A percentile compares a stretch with the other conserved stretches of the same genome.
These are phyloP conservation scores for Tricholoma hemisulphureum DNA, from an alignment of 768 basidiomycete genomes.

Conservation along the genomic window DNA sequence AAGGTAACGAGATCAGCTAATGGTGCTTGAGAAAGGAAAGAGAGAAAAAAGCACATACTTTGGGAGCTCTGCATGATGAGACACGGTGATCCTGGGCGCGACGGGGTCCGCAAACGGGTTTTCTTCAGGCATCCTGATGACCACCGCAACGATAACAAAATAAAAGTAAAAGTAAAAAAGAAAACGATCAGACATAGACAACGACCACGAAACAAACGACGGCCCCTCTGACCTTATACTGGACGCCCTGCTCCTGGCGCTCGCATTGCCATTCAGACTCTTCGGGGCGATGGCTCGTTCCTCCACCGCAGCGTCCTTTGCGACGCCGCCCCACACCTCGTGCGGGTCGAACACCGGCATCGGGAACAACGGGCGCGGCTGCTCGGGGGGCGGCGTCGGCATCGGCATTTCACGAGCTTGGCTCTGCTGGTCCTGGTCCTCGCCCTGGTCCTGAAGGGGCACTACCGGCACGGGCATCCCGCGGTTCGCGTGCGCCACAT, in stretches of 20 bases:
- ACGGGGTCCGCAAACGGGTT: conserved; percentile 37
- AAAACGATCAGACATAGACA: too few relatives aligned
- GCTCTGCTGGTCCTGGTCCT: neutral
- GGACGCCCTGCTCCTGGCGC: conserved; percentile 9
- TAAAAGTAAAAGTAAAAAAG: neutral
- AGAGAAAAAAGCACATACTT: conserved; percentile 30
- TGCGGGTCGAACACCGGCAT: conserved; percentile 12
- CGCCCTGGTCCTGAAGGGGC: neutral
- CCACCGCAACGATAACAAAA: neutral
- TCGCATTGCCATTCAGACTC: conserved; percentile 7
- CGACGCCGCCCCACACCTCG: conserved; percentile 18
- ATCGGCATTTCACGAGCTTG: neutral
- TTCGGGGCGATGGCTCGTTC: neutral
- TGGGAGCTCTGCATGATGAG: conserved; percentile 23
- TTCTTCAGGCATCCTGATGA: conserved; percentile 14
- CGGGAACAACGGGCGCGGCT: conserved; percentile 5
- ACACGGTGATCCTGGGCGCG: conserved; percentile 25
- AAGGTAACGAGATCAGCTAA: neutral
- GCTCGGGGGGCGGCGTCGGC: conserved; percentile 2
- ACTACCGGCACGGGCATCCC: neutral
- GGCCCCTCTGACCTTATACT: conserved; percentile 18
- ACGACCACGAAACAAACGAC: too few relatives aligned
- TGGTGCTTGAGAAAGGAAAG: too few relatives aligned
- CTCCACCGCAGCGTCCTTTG: neutral
- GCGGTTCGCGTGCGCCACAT: too few relatives aligned